Evolutionary conservation across 306 rosid species (phyloP), one percentile per base, ranked within the genome.

Genomic region (Cucumis cinereus): DNA sequence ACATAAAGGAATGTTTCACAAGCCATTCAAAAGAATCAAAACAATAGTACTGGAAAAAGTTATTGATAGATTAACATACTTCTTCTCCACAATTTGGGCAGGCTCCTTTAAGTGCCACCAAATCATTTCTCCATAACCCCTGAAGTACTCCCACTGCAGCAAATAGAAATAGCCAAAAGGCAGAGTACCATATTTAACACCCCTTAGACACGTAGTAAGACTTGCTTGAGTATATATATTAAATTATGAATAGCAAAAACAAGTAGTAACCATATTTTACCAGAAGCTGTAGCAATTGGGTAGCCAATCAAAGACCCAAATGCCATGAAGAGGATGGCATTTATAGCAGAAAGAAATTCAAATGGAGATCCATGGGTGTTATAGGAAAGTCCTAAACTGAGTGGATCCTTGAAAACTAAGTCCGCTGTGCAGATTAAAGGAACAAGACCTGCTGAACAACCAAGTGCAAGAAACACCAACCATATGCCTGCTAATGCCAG

Each of bases 71-170:
- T 66, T 38, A 69, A 70, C 87, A 69, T 68, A 93, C 98, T 93
- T 93, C 98, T 81, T 91, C 98, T 52, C 90, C 97, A 73, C 97
- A 93, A 84, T 88, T 93, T 75, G 98, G 97, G 83, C 98, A 93
- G 1, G 91, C 85, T 62, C 98, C 97, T 79, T 86, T 91, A 8
- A 93, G 82, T 59, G 96, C 93, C 77, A 88, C 96, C 82, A 93
- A 81, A 71, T 88, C 93, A 74, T 88, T 88, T 82, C 82, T 85
- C 98, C 98, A 91, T 35, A 91, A 84, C 77, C 96, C 96, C 58
- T 81, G 83, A 87, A 93, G 92, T 80, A 87, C 96, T 85, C 88
- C 86, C 80, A 83, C 97, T 91, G 93, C 72, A 76, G 66, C 12
- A 61, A 30, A 30, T 30, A 3, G 35, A 30, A 30, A 61, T 17